Evolutionary conservation across 345 rosid species (phyloP).

Genomic region (Citrus inodora): DNA sequence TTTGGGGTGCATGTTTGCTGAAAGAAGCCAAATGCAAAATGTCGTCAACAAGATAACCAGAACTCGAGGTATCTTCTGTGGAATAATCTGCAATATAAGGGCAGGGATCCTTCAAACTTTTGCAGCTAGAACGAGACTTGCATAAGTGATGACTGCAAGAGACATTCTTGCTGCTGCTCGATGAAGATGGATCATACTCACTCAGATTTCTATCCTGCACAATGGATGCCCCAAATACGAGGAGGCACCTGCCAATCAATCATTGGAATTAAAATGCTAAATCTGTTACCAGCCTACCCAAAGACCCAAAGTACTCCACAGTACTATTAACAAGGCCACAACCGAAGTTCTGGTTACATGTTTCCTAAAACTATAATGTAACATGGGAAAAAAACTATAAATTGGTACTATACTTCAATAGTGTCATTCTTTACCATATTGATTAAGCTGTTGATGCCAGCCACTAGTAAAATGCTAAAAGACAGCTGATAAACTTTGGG

Average conservation of each 20-base stretch:
- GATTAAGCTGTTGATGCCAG: neutral
- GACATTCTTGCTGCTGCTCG: conserved; percentile 20
- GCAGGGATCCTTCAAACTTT: conserved; percentile 25
- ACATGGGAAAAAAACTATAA: neutral
- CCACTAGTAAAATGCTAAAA: neutral
- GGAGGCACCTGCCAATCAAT: conserved; percentile 27
- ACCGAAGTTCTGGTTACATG: neutral
- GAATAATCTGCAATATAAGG: conserved; percentile 22
- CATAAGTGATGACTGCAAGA: conserved; percentile 28
- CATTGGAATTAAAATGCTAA: conserved; percentile 17
- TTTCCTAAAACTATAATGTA: neutral
- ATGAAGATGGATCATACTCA: conserved; percentile 21
- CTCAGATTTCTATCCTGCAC: conserved; percentile 32
- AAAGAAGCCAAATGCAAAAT: conserved; percentile 2
- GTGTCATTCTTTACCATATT: neutral
- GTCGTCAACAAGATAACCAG: conserved; percentile 22
- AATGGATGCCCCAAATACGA: conserved; percentile 28
- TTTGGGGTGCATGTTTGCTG: conserved; percentile 3
- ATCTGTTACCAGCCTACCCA: neutral
- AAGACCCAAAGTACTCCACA: conserved; percentile 5
- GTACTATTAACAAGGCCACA: neutral
- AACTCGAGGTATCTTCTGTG: conserved; percentile 19
- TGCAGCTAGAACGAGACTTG: conserved; percentile 16
- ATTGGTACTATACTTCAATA: neutral
- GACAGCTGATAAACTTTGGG: neutral